Evolutionary conservation across 75 land plant species (phyloP), one percentile per base, ranked within the genome.

Genomic region (Selaginella moellendorffii): DNA sequence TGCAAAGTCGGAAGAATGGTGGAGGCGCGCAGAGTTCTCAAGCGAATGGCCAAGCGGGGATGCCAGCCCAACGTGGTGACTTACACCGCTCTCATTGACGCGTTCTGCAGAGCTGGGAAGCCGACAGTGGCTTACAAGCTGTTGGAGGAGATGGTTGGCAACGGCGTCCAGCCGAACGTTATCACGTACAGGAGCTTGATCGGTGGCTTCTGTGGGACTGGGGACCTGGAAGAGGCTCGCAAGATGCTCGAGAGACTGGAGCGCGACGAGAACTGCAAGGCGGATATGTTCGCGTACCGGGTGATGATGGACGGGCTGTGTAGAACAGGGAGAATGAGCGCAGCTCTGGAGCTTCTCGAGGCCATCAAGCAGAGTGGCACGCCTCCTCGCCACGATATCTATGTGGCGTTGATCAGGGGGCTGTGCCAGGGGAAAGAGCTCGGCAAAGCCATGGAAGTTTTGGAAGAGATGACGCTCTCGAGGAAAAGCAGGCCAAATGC

Each of bases 51-150:
- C 76, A 68, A 67, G 0, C 66, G 70, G 51, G 71, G 54, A 28
- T 64, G 79, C 54, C 67, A 72, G 36, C 72, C 80, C 17, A 80
- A 85, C 54, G 54, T 67, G 17, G 64, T 80, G 52, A 72, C 83
- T 26, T 85, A 54, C 22, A 85, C 80, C 27, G 79, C 80, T 10
- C 71, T 88, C 1, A 78, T 88, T 29, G 53, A 68, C 63, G 86
- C 81, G 28, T 75, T 79, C 59, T 88, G 89, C 42, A 71, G 31
- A 52, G 72, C 77, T 28, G 77, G 72, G 30, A 74, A 18, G 68
- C 73, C 82, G 81, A 75, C 20, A 10, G 82, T 80, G 36, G 95
- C 89, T 22, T 27, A 24, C 30, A 71, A 59, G 1, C 24, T 85
- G 30, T 80, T 88, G 27, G 68, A 68, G 28, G 74, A 78, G 59